Conservation (phyloP, 192 early-diverging fungal genomes). For the Coemansia sp. region DNA sequence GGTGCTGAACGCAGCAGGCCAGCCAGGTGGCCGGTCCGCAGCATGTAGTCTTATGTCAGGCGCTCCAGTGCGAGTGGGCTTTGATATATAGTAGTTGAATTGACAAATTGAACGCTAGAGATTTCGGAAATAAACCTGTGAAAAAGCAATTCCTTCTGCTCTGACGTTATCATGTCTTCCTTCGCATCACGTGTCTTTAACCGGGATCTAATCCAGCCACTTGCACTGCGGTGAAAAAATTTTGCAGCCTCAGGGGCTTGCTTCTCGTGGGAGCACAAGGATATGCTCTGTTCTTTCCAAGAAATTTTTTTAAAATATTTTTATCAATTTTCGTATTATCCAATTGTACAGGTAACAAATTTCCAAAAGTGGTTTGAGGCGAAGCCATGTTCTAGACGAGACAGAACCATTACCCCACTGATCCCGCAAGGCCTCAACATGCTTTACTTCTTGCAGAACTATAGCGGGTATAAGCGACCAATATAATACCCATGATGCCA, state of each 20-base stretch:
- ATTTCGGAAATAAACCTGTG: background rate
- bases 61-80: background rate
- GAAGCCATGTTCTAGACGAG: background rate
- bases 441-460: background rate
- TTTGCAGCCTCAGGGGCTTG: background rate
- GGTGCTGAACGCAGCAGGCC: background rate
- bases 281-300: background rate
- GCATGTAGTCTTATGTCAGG: background rate
- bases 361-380: background rate
- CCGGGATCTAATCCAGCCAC: background rate
- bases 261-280: background rate
- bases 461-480: background rate
- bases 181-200: background rate
- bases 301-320: background rate
- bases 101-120: background rate
- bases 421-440: background rate
- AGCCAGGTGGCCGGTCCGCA: conserved; percentile 5
- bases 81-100: background rate
- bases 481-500: conserved; percentile 15
- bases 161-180: background rate
- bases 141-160: background rate
- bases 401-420: background rate
- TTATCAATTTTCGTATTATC: background rate
- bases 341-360: background rate
- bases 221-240: background rate